Conservation (phyloP, 169 alveolate species). For the Babesia divergens region DNA sequence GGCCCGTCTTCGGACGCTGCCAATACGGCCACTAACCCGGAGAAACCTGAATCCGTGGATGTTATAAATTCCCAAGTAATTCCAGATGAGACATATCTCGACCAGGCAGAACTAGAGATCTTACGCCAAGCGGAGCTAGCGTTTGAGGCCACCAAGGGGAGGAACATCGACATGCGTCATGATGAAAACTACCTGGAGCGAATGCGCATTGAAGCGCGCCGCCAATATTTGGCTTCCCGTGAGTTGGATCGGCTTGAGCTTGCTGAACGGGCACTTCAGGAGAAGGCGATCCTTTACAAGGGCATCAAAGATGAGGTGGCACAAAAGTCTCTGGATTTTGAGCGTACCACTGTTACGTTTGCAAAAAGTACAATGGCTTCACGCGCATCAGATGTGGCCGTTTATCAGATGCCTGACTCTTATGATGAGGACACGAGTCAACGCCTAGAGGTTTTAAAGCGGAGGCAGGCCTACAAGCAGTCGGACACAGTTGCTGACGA, state of each 20-base stretch:
- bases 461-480: slow-evolving; percentile 23
- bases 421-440: slow-evolving; percentile 81
- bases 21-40: too few relatives aligned
- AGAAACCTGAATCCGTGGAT: too few relatives aligned
- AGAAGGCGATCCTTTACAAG: slow-evolving; percentile 81
- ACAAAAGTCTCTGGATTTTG: slow-evolving; percentile 75
- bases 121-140: slow-evolving; percentile 55
- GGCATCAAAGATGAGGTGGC: slow-evolving; percentile 66
- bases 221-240: slow-evolving; percentile 91
- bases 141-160: slow-evolving; percentile 68
- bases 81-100: not conserved
- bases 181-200: slow-evolving; percentile 68
- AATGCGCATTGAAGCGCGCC: slow-evolving; percentile 80
- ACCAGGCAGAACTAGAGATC: slow-evolving; percentile 1
- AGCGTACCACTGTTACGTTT: slow-evolving; percentile 80
- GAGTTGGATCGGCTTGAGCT: slow-evolving; percentile 89
- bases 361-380: slow-evolving; percentile 86
- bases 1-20: too few relatives aligned
- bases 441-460: slow-evolving; percentile 36
- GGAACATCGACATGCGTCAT: slow-evolving; percentile 68
- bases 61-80: too few relatives aligned
- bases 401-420: slow-evolving; percentile 82
- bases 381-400: slow-evolving; percentile 73
- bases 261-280: slow-evolving; percentile 88
- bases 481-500: slow-evolving; percentile 22